Evolutionary conservation across 306 rosid genomes (phyloP), one percentile per base, ranked within the genome.

Genomic region (Malus sylvestris): DNA sequence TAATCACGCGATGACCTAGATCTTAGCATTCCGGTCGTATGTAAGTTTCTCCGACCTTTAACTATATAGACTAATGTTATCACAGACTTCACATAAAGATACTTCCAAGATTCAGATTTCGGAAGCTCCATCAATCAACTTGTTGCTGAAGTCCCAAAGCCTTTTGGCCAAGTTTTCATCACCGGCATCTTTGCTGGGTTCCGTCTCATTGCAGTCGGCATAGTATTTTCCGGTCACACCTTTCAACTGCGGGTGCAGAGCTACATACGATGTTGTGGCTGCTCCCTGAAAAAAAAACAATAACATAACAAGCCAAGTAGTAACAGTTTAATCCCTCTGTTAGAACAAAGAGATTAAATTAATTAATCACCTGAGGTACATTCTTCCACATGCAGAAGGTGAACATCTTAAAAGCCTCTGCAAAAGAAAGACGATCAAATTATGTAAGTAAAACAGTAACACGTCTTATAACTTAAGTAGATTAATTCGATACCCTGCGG

Each of bases 91-190:
- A 61, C 66, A 61, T 18, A 61, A 61, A 1, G 20, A 61, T 27
- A 13, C 13, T 32, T 32, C 68, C 27, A 3, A 30, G 27, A 58
- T 2, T 32, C 12, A 64, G 23, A 16, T 29, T 73, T 79, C 81
- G 14, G 88, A 83, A 80, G 69, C 46, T 33, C 93, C 83, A 46
- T 69, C 70, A 73, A 95, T 73, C 74, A 92, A 55, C 38, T 75
- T 80, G 86, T 89, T 82, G 91, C 97, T 95, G 83, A 89, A 92
- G 70, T 92, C 97, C 97, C 99, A 95, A 6, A 95, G 89, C 63
- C 82, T 83, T 46, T 32, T 75, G 9, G 89, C 97, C 66, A 92
- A 71, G 40, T 4, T 69, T 60, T 84, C 60, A 65, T 95, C 79
- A 20, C 75, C 76, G 2, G 97, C 97, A 29, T 71, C 71, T 4